phyloP scores from a whole-genome alignment of 139 green algal genomes.

The Chlamydomonas schloesseri region DNA sequence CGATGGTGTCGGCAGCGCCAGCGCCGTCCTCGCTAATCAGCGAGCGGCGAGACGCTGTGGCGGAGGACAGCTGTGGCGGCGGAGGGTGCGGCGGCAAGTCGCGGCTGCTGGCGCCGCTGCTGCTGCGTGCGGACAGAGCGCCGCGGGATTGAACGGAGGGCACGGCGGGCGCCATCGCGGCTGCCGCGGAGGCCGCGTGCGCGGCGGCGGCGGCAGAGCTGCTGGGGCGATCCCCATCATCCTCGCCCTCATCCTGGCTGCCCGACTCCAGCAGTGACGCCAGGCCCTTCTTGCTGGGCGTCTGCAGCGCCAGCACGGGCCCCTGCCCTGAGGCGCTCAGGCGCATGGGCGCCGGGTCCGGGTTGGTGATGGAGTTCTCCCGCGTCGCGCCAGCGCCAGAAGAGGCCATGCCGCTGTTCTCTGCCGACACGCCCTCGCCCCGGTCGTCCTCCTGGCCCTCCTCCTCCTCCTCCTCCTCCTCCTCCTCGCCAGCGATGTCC shows the following conservation, averaged over 20 bases:
- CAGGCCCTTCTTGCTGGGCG: not conserved
- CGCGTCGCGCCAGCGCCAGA: not conserved
- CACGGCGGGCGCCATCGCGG: not conserved
- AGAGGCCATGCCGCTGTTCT: not conserved
- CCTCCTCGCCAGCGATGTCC: not conserved
- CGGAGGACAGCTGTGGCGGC: too few species aligned
- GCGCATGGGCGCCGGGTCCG: not conserved
- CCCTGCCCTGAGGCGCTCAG: not conserved
- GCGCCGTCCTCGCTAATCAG: too few species aligned
- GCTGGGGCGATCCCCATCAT: not conserved
- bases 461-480: too few species aligned
- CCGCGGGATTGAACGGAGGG: not conserved
- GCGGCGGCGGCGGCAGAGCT: not conserved
- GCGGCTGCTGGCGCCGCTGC: not conserved
- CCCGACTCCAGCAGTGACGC: constrained; percentile 12
- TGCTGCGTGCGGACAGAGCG: not conserved
- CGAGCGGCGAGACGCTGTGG: too few species aligned
- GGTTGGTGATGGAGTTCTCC: not conserved
- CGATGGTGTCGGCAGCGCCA: not conserved
- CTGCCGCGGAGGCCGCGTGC: not conserved
- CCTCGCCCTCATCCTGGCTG: not conserved
- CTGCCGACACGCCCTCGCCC: too few species aligned
- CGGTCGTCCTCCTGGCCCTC: too few species aligned
- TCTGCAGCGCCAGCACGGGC: not conserved
- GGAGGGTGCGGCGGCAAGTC: not conserved